Evolutionary conservation across 768 basidiomycete genomes (phyloP).

Genomic region (Xerocomellus dryophilus): DNA sequence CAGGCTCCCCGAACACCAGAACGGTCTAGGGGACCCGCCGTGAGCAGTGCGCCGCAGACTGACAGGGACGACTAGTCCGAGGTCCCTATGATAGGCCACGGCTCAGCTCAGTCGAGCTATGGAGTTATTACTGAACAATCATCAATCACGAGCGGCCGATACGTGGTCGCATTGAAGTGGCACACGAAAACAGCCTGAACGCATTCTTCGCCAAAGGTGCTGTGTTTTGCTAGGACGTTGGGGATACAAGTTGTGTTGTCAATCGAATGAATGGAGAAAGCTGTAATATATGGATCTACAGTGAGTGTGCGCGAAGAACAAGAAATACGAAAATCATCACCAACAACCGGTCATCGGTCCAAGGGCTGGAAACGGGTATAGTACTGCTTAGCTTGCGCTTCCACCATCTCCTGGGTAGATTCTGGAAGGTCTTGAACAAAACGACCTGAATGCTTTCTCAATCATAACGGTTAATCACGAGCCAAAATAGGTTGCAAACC

Average conservation of each 20-base stretch:
- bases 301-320: not conserved
- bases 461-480: not conserved
- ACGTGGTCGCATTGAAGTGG: not conserved
- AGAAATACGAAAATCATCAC: not conserved
- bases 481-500: constrained; percentile 44
- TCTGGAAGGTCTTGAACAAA: constrained; percentile 87
- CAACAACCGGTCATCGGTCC: constrained; percentile 32
- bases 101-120: not conserved
- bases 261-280: not conserved
- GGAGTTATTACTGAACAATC: not conserved
- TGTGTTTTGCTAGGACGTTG: not conserved
- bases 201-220: not conserved
- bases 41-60: not conserved
- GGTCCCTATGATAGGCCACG: too few species aligned
- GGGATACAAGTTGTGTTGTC: not conserved
- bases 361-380: constrained; percentile 79
- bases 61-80: not conserved
- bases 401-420: constrained; percentile 89
- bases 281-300: constrained; percentile 5
- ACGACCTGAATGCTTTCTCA: constrained; percentile 49
- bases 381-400: constrained; percentile 79
- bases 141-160: not conserved
- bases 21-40: not conserved
- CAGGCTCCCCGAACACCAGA: not conserved
- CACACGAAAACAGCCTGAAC: not conserved